phyloP scores from a whole-genome alignment of 495 filamentous ascomycete species.

The Hypoxylon trugodes region DNA sequence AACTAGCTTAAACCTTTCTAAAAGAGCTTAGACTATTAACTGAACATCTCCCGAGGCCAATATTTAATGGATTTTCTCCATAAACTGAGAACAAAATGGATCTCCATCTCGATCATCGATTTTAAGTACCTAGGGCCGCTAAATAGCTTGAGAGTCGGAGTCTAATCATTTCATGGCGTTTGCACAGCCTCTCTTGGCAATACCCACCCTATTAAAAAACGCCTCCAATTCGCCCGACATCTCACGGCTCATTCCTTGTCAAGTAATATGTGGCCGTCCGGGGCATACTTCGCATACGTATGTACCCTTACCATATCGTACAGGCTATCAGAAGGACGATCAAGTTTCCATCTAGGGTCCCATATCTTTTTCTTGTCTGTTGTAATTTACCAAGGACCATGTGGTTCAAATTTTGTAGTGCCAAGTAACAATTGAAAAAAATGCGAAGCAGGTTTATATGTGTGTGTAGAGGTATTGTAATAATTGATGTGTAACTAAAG shows the following conservation, averaged over 20 bases:
- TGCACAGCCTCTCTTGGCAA: slow-evolving; percentile 36
- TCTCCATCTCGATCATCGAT: not conserved
- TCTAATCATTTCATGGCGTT: not conserved
- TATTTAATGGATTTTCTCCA: too few species aligned
- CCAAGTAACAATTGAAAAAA: slow-evolving; percentile 21
- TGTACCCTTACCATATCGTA: not conserved
- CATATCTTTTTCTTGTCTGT: slow-evolving; percentile 12
- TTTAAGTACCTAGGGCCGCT: not conserved
- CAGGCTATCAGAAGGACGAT: slow-evolving; percentile 23
- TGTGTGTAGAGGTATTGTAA: not conserved
- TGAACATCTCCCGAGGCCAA: too few species aligned
- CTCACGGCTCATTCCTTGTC: slow-evolving; percentile 20
- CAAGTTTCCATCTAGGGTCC: slow-evolving; percentile 9
- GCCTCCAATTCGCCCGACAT: slow-evolving; percentile 28
- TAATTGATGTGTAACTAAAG: not conserved
- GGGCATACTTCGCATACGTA: slow-evolving; percentile 19
- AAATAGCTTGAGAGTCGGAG: not conserved
- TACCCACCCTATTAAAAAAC: not conserved
- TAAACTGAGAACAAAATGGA: too few species aligned
- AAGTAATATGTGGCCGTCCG: slow-evolving; percentile 30
- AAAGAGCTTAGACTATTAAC: too few species aligned
- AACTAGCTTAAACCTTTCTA: slow-evolving; percentile 6
- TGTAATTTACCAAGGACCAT: slow-evolving; percentile 37
- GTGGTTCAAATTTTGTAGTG: slow-evolving; percentile 28
- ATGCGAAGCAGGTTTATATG: not conserved